Percentiles rank a stretch among this genome's conserved stretches.
phyloP scores from a whole-genome alignment of 345 rosid species.

The Acer campestre region DNA sequence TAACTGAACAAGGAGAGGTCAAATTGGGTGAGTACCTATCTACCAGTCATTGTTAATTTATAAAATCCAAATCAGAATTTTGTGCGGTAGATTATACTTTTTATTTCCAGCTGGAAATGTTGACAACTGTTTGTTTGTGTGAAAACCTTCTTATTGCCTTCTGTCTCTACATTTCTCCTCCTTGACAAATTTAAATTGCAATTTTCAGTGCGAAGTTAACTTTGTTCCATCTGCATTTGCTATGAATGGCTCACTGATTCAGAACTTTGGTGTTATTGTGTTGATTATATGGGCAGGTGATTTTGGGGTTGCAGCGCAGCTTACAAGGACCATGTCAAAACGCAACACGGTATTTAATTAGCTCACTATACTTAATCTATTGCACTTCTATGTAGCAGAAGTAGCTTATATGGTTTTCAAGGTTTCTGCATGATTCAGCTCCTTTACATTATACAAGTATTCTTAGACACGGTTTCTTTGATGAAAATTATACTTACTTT shows the following conservation, averaged over 20 bases:
- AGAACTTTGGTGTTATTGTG: slow-evolving; percentile 10
- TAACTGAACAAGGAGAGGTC: slow-evolving; percentile 99
- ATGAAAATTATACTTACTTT: background rate
- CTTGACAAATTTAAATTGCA: background rate
- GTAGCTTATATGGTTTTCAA: background rate
- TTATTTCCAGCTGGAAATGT: background rate
- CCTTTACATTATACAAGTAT: background rate
- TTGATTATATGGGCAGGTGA: slow-evolving; percentile 63
- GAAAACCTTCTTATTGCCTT: background rate
- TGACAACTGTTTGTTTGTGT: background rate
- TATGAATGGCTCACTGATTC: slow-evolving; percentile 2
- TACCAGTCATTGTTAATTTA: background rate
- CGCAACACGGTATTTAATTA: slow-evolving; percentile 77
- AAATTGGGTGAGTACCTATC: slow-evolving; percentile 80
- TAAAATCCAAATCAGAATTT: background rate
- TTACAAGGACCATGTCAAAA: slow-evolving; percentile 98
- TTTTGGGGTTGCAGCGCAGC: slow-evolving; percentile 99
- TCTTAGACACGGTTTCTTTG: background rate
- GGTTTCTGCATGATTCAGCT: background rate
- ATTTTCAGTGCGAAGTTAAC: background rate
- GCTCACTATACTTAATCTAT: background rate
- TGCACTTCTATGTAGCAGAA: slow-evolving; percentile 12
- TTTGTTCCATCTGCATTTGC: background rate
- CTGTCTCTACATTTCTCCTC: background rate
- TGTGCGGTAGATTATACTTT: background rate